These are phyloP conservation scores for Aspergillus sp. DNA, from an alignment of 2,329 filamentous ascomycete species.

Conservation along the genomic window DNA sequence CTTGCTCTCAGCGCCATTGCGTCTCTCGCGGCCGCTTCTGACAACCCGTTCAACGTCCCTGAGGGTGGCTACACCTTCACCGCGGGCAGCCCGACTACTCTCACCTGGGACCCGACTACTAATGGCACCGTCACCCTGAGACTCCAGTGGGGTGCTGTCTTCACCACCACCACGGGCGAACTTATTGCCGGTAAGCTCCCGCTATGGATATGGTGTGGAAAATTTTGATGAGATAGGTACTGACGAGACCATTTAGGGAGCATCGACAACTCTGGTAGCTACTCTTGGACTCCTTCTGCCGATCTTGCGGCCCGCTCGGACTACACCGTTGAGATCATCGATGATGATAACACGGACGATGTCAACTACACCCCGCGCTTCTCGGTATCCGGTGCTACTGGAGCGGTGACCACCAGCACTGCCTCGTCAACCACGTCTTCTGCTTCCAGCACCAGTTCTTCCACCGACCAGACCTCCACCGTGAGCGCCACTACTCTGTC, in stretches of 20 bases:
- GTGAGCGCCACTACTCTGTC: slow-evolving; percentile 26
- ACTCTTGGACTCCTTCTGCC: slow-evolving; percentile 49
- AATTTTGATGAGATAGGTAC: slow-evolving; percentile 1
- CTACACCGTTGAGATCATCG: slow-evolving; percentile 58
- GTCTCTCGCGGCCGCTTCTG: slow-evolving; percentile 45
- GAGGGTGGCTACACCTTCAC: slow-evolving; percentile 45
- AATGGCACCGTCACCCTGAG: slow-evolving; percentile 54
- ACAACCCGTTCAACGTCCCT: slow-evolving; percentile 54
- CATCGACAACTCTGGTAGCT: slow-evolving; percentile 53
- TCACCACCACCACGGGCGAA: slow-evolving; percentile 44
- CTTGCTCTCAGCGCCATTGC: slow-evolving; percentile 48
- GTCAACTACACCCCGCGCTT: slow-evolving; percentile 58
- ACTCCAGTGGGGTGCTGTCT: slow-evolving; percentile 48
- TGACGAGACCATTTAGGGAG: slow-evolving; percentile 35
- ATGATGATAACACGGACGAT: slow-evolving; percentile 45
- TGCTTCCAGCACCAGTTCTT: slow-evolving; percentile 14
- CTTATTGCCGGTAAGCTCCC: slow-evolving; percentile 46
- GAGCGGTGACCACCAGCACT: slow-evolving; percentile 33
- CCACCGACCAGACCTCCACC: slow-evolving; percentile 20
- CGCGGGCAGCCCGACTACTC: slow-evolving; percentile 48
- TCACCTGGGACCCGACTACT: slow-evolving; percentile 55
- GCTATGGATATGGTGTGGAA: background rate
- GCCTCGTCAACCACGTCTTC: slow-evolving; percentile 25
- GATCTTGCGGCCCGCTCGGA: slow-evolving; percentile 45
- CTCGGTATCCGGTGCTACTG: slow-evolving; percentile 49